These are phyloP conservation scores for Murraya koenigii DNA, from an alignment of 345 rosid species.

Conservation along the genomic window DNA sequence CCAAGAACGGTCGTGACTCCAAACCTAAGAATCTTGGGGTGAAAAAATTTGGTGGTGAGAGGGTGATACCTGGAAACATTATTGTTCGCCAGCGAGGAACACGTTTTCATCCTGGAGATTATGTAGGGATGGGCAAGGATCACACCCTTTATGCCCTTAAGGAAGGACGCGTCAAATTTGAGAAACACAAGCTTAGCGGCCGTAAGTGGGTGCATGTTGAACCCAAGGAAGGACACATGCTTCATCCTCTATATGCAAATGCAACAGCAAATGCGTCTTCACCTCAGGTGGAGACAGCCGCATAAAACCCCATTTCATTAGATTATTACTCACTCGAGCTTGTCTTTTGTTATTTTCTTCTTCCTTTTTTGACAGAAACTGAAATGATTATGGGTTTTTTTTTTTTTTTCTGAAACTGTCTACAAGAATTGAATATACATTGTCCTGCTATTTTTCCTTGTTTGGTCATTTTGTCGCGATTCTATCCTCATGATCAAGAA, in stretches of 20 bases:
- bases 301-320: neutral
- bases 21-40: constrained; percentile 90
- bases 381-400: neutral
- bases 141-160: constrained; percentile 70
- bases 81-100: constrained; percentile 81
- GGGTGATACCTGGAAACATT: constrained; percentile 83
- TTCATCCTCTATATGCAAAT: constrained; percentile 64
- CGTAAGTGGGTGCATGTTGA: constrained; percentile 76
- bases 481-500: neutral
- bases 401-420: neutral
- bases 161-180: constrained; percentile 74
- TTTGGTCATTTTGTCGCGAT: neutral
- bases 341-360: neutral
- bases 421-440: neutral
- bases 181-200: constrained; percentile 61
- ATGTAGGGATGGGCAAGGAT: constrained; percentile 75
- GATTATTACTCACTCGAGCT: neutral
- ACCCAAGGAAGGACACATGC: constrained; percentile 69
- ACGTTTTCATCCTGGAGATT: constrained; percentile 83
- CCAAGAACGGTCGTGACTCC: constrained; percentile 86
- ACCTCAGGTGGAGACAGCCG: constrained; percentile 28
- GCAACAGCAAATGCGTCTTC: constrained; percentile 24
- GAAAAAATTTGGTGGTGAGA: constrained; percentile 95
- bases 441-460: neutral
- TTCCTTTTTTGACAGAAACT: neutral